Evolutionary conservation across 2,329 filamentous ascomycete species (phyloP).

Genomic region (Penicillium nordicum): DNA sequence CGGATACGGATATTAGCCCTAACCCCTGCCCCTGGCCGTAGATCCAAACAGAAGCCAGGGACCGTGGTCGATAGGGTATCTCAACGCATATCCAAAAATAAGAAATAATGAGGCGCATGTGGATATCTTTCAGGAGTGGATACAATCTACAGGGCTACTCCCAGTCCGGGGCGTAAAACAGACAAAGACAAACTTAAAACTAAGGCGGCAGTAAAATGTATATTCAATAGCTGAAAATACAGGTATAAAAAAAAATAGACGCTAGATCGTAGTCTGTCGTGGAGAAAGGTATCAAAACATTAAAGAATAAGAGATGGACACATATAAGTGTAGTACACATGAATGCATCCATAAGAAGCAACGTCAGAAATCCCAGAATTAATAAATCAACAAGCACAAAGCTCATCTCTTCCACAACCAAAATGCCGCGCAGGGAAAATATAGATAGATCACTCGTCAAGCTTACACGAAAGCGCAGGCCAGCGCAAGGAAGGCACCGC

Average conservation of each 20-base stretch:
- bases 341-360: slow-evolving; percentile 20
- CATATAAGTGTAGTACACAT: slow-evolving; percentile 15
- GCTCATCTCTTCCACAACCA: neutral
- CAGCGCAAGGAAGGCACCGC: slow-evolving; percentile 27
- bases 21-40: too few relatives aligned
- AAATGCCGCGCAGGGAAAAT: neutral
- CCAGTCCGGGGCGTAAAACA: too few relatives aligned
- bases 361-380: slow-evolving; percentile 10
- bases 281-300: slow-evolving; percentile 28
- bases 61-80: too few relatives aligned
- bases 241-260: slow-evolving; percentile 12
- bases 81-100: too few relatives aligned
- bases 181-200: neutral
- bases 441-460: neutral
- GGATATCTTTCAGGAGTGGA: neutral
- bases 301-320: slow-evolving; percentile 21
- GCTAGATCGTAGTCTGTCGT: slow-evolving; percentile 26
- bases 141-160: neutral
- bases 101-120: neutral
- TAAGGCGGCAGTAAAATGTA: neutral
- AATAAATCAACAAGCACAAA: slow-evolving; percentile 1
- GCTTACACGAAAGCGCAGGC: slow-evolving; percentile 27
- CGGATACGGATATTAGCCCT: too few relatives aligned
- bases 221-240: slow-evolving; percentile 14
- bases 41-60: too few relatives aligned